phyloP scores from a whole-genome alignment of 2,329 filamentous ascomycete genomes.

The Claviceps quebecensis region DNA sequence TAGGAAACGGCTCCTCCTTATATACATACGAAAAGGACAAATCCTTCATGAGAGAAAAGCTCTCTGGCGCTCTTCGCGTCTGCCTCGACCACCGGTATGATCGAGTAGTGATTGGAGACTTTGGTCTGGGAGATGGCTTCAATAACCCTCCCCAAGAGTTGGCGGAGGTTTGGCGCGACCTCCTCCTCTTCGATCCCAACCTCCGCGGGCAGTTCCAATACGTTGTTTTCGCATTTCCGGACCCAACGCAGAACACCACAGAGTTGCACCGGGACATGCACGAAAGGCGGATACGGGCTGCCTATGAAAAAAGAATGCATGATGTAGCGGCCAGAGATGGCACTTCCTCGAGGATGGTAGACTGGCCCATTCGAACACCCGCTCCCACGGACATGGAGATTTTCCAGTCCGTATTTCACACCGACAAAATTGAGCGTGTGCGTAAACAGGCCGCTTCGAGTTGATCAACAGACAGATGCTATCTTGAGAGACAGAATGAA shows the following conservation, averaged over 20 bases:
- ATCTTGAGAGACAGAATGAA: slow-evolving; percentile 7
- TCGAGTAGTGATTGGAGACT: slow-evolving; percentile 48
- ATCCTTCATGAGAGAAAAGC: slow-evolving; percentile 58
- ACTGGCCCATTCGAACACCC: neutral
- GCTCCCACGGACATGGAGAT: slow-evolving; percentile 34
- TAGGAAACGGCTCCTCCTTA: slow-evolving; percentile 46
- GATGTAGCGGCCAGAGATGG: too few relatives aligned
- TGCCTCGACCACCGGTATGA: slow-evolving; percentile 46
- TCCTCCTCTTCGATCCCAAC: slow-evolving; percentile 48
- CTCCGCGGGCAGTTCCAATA: slow-evolving; percentile 41
- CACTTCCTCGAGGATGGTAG: too few relatives aligned
- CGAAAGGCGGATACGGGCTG: too few relatives aligned
- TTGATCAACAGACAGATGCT: slow-evolving; percentile 39
- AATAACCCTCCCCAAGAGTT: slow-evolving; percentile 52
- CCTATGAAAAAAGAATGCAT: too few relatives aligned
- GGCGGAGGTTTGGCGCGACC: slow-evolving; percentile 51
- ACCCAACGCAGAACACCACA: slow-evolving; percentile 31
- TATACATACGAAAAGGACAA: slow-evolving; percentile 61
- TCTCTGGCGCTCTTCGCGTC: slow-evolving; percentile 55
- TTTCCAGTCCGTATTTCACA: slow-evolving; percentile 38
- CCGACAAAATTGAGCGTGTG: slow-evolving; percentile 33
- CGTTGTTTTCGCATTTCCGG: too few relatives aligned
- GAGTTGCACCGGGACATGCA: slow-evolving; percentile 26
- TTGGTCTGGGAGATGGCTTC: slow-evolving; percentile 48
- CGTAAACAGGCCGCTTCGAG: slow-evolving; percentile 39